Conservation (phyloP, 352 stramenopile species). For the Pythium aquatile region DNA sequence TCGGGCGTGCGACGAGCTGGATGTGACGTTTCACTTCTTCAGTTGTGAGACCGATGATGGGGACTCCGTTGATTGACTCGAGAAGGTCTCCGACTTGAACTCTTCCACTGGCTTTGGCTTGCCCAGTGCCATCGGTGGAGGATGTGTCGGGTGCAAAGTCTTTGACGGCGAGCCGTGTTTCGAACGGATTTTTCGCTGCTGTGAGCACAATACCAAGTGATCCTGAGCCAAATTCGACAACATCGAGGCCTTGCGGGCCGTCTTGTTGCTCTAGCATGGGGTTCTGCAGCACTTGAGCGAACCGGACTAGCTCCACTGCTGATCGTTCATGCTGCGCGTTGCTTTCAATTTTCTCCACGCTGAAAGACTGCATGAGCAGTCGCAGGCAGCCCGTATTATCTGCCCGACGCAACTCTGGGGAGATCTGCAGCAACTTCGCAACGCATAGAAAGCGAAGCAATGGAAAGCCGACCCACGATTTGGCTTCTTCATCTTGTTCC, state of each 20-base stretch:
- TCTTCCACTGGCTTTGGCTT: slow-evolving; percentile 62
- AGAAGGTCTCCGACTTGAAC: slow-evolving; percentile 65
- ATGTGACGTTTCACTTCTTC: slow-evolving; percentile 82
- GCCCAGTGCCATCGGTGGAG: slow-evolving; percentile 33
- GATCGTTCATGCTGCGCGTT: slow-evolving; percentile 14
- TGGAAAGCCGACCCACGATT: slow-evolving; percentile 55
- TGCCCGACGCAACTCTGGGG: slow-evolving; percentile 41
- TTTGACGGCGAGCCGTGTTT: slow-evolving; percentile 67
- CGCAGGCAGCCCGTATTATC: slow-evolving; percentile 75
- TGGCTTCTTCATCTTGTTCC: slow-evolving; percentile 10
- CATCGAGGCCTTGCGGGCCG: slow-evolving; percentile 35
- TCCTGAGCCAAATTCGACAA: slow-evolving; percentile 60
- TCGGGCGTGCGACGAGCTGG: slow-evolving; percentile 57
- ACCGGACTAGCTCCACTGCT: slow-evolving; percentile 37
- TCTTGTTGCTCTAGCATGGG: slow-evolving; percentile 43
- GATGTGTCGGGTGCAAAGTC: slow-evolving; percentile 54
- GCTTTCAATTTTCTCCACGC: slow-evolving; percentile 28
- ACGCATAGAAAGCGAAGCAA: slow-evolving; percentile 71
- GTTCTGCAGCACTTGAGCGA: slow-evolving; percentile 59
- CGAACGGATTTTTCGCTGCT: slow-evolving; percentile 42
- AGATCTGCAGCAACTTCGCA: slow-evolving; percentile 58
- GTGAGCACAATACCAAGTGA: slow-evolving; percentile 75
- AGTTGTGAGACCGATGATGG: slow-evolving; percentile 62
- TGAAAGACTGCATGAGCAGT: slow-evolving; percentile 67
- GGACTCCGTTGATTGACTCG: slow-evolving; percentile 81